Percentiles rank a stretch among this genome's conserved stretches.
phyloP scores from a whole-genome alignment of 176 grass and related monocot genomes.

The Eleusine indica region DNA sequence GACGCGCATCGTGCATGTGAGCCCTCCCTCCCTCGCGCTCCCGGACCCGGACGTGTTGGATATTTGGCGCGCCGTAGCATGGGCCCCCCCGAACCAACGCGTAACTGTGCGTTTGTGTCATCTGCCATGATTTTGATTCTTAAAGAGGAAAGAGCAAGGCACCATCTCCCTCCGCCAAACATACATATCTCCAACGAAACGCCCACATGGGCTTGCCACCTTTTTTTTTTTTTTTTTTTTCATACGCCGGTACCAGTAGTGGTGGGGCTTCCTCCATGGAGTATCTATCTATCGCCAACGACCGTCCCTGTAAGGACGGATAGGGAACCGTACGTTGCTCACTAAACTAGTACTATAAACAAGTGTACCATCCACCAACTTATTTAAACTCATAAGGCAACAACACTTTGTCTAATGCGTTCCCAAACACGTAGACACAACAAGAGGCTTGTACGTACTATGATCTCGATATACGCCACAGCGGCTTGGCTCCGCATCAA shows the following conservation, averaged over 20 bases:
- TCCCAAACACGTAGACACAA: too few species aligned
- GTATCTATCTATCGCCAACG: too few species aligned
- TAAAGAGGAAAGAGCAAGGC: background rate
- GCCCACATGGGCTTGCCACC: conserved; percentile 38
- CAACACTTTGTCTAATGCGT: background rate
- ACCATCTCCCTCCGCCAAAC: background rate
- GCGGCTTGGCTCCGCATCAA: background rate
- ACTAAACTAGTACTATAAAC: background rate
- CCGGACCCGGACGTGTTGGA: background rate
- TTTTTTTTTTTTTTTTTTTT: background rate
- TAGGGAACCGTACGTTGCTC: conserved; percentile 27
- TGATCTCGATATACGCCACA: background rate
- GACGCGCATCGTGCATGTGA: background rate
- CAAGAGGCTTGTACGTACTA: too few species aligned
- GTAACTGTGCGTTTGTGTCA: background rate
- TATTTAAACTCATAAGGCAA: background rate
- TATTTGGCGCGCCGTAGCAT: background rate
- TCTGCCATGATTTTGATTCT: background rate
- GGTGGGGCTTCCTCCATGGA: too few species aligned
- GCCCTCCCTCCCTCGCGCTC: background rate
- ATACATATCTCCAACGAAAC: background rate
- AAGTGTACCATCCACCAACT: too few species aligned
- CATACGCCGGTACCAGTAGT: too few species aligned
- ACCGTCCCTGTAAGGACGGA: background rate
- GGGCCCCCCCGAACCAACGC: background rate